Evolutionary conservation across 441 rosid species (phyloP).

Genomic region (Adansonia rubrostipa): DNA sequence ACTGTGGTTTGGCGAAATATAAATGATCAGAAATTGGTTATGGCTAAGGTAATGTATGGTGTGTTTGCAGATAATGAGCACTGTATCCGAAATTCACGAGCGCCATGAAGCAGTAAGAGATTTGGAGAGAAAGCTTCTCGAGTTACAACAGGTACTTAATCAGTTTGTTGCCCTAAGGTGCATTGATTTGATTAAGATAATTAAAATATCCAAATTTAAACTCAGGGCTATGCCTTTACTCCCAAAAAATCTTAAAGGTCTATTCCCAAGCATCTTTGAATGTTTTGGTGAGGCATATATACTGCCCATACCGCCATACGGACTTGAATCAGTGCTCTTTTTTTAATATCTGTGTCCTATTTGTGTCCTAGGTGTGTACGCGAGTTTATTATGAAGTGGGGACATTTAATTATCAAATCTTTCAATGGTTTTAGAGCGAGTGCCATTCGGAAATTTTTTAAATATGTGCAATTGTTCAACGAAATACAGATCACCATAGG

Average conservation of each 20-base stretch:
- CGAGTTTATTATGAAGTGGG: not conserved
- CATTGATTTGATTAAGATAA: not conserved
- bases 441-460: not conserved
- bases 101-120: slow-evolving; percentile 95
- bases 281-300: not conserved
- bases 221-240: not conserved
- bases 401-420: not conserved
- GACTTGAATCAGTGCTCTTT: not conserved
- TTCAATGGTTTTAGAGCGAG: not conserved
- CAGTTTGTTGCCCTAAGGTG: slow-evolving; percentile 5
- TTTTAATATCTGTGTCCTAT: not conserved
- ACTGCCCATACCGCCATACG: not conserved
- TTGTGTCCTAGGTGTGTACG: not conserved
- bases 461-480: not conserved
- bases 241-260: not conserved
- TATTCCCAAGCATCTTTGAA: not conserved
- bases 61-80: slow-evolving; percentile 80
- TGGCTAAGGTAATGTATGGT: slow-evolving; percentile 1
- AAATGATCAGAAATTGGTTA: slow-evolving; percentile 8
- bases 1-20: slow-evolving; percentile 8
- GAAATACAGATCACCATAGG: slow-evolving; percentile 19
- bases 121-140: slow-evolving; percentile 87
- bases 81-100: slow-evolving; percentile 98
- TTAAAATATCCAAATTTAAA: not conserved
- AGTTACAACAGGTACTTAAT: slow-evolving; percentile 81